A percentile compares a stretch with the other conserved stretches of the same genome.
These are phyloP conservation scores for Oryza glaberrima DNA, from an alignment of 176 grass and related monocot genomes.

Conservation along the genomic window DNA sequence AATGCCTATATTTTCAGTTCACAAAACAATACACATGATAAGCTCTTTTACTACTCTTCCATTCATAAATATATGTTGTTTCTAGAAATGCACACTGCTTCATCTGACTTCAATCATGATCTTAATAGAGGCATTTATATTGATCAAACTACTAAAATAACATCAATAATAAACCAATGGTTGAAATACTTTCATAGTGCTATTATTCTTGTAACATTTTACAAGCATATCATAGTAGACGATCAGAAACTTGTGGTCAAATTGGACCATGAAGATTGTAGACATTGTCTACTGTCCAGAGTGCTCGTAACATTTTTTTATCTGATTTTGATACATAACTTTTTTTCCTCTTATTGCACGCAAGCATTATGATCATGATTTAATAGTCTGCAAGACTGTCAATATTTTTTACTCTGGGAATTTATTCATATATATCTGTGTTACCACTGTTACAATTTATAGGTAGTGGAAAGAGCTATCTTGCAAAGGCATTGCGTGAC, in stretches of 20 bases:
- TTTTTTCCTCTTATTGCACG: background rate
- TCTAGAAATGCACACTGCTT: background rate
- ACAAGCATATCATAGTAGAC: background rate
- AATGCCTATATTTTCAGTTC: background rate
- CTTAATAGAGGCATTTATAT: background rate
- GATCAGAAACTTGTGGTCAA: background rate
- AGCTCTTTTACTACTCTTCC: conserved; percentile 21
- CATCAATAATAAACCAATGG: background rate
- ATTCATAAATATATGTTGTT: background rate
- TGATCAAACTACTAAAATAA: background rate
- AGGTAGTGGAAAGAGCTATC: conserved; percentile 99
- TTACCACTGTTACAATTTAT: conserved; percentile 21
- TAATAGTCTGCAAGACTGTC: background rate
- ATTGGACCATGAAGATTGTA: too few species aligned
- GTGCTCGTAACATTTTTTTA: background rate
- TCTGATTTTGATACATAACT: background rate
- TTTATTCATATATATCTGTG: conserved; percentile 15
- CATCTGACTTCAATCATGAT: background rate
- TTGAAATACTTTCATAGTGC: background rate
- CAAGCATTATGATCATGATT: background rate
- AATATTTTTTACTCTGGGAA: background rate
- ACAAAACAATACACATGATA: conserved; percentile 7
- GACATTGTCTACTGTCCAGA: conserved; percentile 1
- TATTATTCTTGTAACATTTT: conserved; percentile 24
- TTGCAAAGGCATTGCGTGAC: conserved; percentile 88